Conservation (phyloP, 2,329 filamentous ascomycete genomes). For the Cladophialophora carrionii region DNA sequence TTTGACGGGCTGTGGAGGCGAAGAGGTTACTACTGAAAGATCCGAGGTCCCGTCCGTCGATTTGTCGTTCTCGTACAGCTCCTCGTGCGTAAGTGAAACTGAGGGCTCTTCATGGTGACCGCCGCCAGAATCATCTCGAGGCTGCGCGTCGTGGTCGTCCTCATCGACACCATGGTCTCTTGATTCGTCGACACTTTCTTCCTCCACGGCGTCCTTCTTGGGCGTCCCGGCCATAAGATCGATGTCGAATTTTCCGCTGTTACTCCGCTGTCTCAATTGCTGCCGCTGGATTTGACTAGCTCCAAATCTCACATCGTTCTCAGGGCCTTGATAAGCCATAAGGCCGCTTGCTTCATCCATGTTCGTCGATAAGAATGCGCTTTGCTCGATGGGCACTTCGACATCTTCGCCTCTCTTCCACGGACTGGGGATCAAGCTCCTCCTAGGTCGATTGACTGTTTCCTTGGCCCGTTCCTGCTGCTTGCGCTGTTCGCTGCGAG, state of each 20-base stretch:
- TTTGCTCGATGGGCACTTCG: slow-evolving; percentile 33
- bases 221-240: slow-evolving; percentile 34
- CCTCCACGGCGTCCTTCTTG: slow-evolving; percentile 14
- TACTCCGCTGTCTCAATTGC: slow-evolving; percentile 23
- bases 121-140: not conserved
- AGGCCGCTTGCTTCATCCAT: slow-evolving; percentile 33
- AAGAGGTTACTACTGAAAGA: slow-evolving; percentile 6
- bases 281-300: slow-evolving; percentile 28
- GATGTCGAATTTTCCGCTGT: slow-evolving; percentile 34
- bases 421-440: slow-evolving; percentile 41
- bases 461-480: slow-evolving; percentile 32
- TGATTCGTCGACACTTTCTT: slow-evolving; percentile 1
- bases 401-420: slow-evolving; percentile 42
- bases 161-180: not conserved
- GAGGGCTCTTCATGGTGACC: not conserved
- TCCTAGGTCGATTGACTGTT: slow-evolving; percentile 32
- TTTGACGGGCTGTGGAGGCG: slow-evolving; percentile 20
- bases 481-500: slow-evolving; percentile 11
- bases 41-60: slow-evolving; percentile 5
- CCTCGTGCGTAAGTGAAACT: not conserved
- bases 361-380: slow-evolving; percentile 27
- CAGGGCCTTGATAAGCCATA: slow-evolving; percentile 29
- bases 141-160: not conserved
- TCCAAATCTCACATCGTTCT: slow-evolving; percentile 29
- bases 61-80: not conserved